Base-by-base conservation (phyloP, 129 eudicot genomes). In the Ambrosia trifida region DNA sequence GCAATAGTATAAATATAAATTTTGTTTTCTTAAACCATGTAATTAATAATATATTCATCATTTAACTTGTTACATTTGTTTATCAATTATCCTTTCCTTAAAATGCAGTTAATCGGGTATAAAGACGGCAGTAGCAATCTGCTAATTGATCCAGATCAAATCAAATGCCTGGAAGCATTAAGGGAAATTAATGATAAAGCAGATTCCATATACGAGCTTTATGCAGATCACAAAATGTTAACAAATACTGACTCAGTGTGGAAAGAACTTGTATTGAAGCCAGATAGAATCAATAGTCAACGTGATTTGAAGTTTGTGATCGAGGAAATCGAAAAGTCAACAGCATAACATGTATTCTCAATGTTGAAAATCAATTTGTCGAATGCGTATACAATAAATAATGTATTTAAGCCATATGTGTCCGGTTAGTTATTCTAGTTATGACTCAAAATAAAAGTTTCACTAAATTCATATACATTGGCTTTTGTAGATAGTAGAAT, bases 201-300 rank as follows among this genome's bases (percentile, higher is more conserved):
- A 3, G 17, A 58, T 28, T 58, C 64, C 18, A 58, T 58, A 58
- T 58, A 58, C 64, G 64, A 58, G 41, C 64, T 58, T 58, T 58
- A 58, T 58, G 41, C 64, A 58, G 64, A 58, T 40, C 9, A 13
- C 19, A 31, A 58, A 30, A 58, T 31, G 19, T 58, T 58, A 31
- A 58, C 19, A 0, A 18, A 31, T 13, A 32, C 5, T 7, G 20
- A 32, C 43, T 59, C 65, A 2, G 43, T 59, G 41, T 59, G 65
- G 65, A 59, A 31, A 59, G 18, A 13, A 31, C 43, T 11, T 59
- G 65, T 59, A 0, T 35, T 84, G 76, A 35, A 73, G 18, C 85
- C 97, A 12, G 60, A 74, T 56, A 82, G 98, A 80, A n/a, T 66
- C 16, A 70, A 72, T 32, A 61, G 79, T 76, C 98, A 89, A 74